A percentile compares a stretch with the other conserved stretches of the same genome.
These are phyloP conservation scores for Psidium friedrichsthalianum DNA, from an alignment of 345 rosid genomes.

Conservation along the genomic window DNA sequence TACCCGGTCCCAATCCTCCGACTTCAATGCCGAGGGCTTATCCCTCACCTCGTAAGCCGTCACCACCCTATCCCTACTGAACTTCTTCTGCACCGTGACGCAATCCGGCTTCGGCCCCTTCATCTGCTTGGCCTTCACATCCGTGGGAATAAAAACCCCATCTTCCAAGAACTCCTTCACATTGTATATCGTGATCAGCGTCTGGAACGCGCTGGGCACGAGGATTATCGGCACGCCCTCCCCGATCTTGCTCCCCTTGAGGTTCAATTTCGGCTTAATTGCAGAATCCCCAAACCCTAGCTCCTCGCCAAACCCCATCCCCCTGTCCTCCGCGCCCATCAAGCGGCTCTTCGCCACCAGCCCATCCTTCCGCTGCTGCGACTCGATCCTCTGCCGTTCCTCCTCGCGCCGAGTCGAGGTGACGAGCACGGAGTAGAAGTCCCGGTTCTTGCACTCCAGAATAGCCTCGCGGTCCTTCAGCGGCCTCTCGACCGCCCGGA, in stretches of 20 bases:
- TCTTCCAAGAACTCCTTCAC: conserved; percentile 94
- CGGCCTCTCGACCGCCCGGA: conserved; percentile 55
- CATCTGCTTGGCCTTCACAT: conserved; percentile 87
- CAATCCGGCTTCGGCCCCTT: conserved; percentile 79
- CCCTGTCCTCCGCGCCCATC: conserved; percentile 79
- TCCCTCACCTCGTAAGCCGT: conserved; percentile 95
- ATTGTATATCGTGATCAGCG: conserved; percentile 78
- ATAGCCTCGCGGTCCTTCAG: conserved; percentile 66
- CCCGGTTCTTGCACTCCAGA: conserved; percentile 62
- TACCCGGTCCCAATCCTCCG: conserved; percentile 90
- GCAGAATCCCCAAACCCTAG: conserved; percentile 37
- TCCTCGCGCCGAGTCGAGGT: conserved; percentile 79
- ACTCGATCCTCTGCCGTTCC: conserved; percentile 79
- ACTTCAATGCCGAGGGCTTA: conserved; percentile 69
- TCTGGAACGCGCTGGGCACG: conserved; percentile 91
- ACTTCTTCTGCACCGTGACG: conserved; percentile 94
- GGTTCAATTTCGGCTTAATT: conserved; percentile 49
- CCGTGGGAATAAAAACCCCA: conserved; percentile 73
- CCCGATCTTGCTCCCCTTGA: conserved; percentile 73
- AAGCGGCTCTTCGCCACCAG: conserved; percentile 81
- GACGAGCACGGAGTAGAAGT: conserved; percentile 67
- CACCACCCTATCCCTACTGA: conserved; percentile 81
- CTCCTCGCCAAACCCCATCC: conserved; percentile 57
- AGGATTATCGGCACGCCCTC: conserved; percentile 92
- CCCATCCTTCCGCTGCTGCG: conserved; percentile 92